Conservation (phyloP, 495 filamentous ascomycete genomes). For the Penicillium maclennaniae region DNA sequence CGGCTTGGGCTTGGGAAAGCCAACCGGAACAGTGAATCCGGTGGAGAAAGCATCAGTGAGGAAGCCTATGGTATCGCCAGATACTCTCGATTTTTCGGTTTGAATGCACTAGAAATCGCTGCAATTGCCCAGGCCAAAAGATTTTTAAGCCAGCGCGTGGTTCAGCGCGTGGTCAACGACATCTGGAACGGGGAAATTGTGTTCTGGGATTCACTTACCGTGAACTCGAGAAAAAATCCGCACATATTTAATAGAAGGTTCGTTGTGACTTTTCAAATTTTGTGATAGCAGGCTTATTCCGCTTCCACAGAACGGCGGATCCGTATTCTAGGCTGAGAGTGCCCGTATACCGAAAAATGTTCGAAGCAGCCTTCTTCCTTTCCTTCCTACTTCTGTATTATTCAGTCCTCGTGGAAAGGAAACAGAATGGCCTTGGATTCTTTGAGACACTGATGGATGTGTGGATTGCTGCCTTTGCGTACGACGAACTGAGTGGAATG, state of each 20-base stretch:
- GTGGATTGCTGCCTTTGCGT: constrained; percentile 81
- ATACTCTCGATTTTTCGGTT: constrained; percentile 63
- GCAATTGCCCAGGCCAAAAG: constrained; percentile 84
- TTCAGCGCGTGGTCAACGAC: constrained; percentile 83
- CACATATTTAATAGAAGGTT: constrained; percentile 72
- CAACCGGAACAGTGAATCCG: constrained; percentile 3
- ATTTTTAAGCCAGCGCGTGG: constrained; percentile 78
- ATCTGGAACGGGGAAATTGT: constrained; percentile 92
- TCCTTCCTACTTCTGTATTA: constrained; percentile 83
- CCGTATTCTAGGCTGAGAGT: constrained; percentile 82
- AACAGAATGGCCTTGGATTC: constrained; percentile 43
- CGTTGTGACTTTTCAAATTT: background rate
- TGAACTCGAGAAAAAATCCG: constrained; percentile 73
- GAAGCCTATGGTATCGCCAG: constrained; percentile 48
- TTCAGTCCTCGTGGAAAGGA: constrained; percentile 66
- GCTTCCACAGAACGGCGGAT: constrained; percentile 56
- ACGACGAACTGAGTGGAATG: constrained; percentile 80
- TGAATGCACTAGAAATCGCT: constrained; percentile 89
- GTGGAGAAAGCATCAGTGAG: constrained; percentile 5
- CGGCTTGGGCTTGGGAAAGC: constrained; percentile 13
- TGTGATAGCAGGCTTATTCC: constrained; percentile 1
- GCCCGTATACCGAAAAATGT: constrained; percentile 86
- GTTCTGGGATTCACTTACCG: constrained; percentile 82
- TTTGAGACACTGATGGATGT: constrained; percentile 55
- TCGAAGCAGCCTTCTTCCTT: constrained; percentile 83